Evolutionary conservation across 768 basidiomycete species (phyloP), one percentile per base, ranked within the genome.

Genomic region (Exsudoporus frostii): DNA sequence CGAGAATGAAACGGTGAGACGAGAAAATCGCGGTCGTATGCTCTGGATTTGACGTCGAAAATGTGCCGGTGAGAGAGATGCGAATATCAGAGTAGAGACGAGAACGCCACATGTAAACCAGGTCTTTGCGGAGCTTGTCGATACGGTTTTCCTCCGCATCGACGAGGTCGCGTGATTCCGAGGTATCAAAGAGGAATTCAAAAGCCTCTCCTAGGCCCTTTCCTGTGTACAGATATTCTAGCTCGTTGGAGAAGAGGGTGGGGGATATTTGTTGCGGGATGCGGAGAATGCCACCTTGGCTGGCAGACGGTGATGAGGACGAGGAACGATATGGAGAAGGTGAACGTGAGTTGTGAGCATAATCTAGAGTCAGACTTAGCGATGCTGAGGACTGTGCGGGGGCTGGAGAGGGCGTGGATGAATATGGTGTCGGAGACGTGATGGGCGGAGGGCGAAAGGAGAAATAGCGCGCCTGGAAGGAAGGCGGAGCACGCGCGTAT

Each of bases 71-170:
- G 55, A 95, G 80, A 0, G 86, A 79, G 50, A 98, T 85, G 48
- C 88, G 83, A 22, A 96, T 83, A 69, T 98, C 96, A 2, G 92
- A 91, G 67, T 94, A 98, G 17, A 98, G 83, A 45, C 93, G 84
- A 13, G 89, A 90, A 30, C 96, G 76, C 96, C 95, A 98, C 92
- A 94, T 96, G 75, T 88, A 97, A 22, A 95, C 90, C 27, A 97
- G 78, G 65, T 98, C 96, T 70, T 92, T 92, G 55, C 92, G 83
- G 10, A 97, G 81, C 72, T 93, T 91, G 69, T 92, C 91, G 37
- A 90, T 73, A 14, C 91, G 76, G 54, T 64, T 79, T 57, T 77
- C 82, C 68, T 73, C 82, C 9, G 71, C 76, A 58, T 75, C 75
- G 48, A 70, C 82, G 50, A 74, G 74, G 36, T 72, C 74, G 38